Evolutionary conservation across 129 eudicot genomes (phyloP).

Genomic region (Smallanthus sonchifolius): DNA sequence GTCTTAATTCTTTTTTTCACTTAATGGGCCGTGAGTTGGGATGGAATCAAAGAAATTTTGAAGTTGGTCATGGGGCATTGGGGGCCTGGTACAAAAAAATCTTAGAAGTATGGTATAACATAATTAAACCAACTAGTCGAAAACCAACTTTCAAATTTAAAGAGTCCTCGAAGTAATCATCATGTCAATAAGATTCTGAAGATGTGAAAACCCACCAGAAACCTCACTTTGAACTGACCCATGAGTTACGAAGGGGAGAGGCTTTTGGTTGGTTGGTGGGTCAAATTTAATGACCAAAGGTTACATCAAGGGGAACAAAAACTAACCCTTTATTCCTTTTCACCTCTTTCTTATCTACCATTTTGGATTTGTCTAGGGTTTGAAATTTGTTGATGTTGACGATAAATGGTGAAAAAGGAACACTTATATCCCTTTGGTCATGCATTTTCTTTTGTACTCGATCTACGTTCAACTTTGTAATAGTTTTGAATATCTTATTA

Average conservation of each 20-base stretch:
- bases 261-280: constrained; percentile 1
- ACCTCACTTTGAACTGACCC: not conserved
- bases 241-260: not conserved
- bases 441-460: constrained; percentile 19
- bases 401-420: constrained; percentile 22
- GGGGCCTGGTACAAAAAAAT: no score
- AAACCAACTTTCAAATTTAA: not conserved
- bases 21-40: no score
- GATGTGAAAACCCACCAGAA: not conserved
- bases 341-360: not conserved
- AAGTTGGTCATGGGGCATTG: no score
- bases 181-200: not conserved
- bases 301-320: constrained; percentile 34
- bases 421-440: constrained; percentile 16
- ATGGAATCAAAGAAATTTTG: no score
- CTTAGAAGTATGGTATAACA: no score
- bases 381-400: constrained; percentile 30
- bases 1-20: no score
- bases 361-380: constrained; percentile 26
- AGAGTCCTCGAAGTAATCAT: not conserved
- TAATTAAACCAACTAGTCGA: not conserved
- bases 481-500: not conserved
- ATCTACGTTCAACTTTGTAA: not conserved
- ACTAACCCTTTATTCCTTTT: constrained; percentile 28
- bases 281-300: constrained; percentile 28